Percentiles rank a stretch among this genome's conserved stretches.
These are phyloP conservation scores for Akebia trifoliata DNA, from an alignment of 164 flowering plant species.

Conservation along the genomic window DNA sequence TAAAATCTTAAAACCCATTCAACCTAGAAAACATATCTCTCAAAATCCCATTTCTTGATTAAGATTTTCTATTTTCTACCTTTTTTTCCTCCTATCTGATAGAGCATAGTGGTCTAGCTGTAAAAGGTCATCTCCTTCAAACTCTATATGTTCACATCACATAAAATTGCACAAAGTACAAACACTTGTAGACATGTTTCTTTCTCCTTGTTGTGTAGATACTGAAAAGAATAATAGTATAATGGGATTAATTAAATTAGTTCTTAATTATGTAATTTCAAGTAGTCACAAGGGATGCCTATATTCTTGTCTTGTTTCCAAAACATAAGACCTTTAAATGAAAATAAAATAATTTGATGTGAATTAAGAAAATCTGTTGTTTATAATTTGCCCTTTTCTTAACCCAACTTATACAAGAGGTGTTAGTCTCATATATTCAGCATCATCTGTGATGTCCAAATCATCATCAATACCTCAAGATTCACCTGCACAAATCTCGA, in stretches of 20 bases:
- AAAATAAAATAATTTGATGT: no score
- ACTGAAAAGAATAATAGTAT: background rate
- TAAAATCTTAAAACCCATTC: no score
- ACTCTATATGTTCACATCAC: background rate
- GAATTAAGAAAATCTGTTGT: no score
- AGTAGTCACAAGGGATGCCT: background rate
- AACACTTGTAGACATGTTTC: background rate
- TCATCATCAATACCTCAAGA: background rate
- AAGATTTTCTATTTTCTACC: background rate
- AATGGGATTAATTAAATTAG: background rate
- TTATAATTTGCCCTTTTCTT: no score
- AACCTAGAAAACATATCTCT: background rate
- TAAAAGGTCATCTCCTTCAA: background rate
- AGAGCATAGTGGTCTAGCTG: background rate
- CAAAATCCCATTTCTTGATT: background rate
- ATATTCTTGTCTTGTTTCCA: slow-evolving; percentile 2
- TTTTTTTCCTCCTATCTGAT: background rate
- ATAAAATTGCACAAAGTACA: background rate
- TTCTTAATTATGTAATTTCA: slow-evolving; percentile 2
- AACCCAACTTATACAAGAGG: no score
- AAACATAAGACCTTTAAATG: background rate
- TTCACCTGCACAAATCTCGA: background rate
- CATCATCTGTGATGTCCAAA: no score
- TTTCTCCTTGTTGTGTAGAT: background rate
- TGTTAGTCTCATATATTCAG: no score